Conservation (phyloP, 179 eudicot genomes). For the Amaranthus tricolor region DNA sequence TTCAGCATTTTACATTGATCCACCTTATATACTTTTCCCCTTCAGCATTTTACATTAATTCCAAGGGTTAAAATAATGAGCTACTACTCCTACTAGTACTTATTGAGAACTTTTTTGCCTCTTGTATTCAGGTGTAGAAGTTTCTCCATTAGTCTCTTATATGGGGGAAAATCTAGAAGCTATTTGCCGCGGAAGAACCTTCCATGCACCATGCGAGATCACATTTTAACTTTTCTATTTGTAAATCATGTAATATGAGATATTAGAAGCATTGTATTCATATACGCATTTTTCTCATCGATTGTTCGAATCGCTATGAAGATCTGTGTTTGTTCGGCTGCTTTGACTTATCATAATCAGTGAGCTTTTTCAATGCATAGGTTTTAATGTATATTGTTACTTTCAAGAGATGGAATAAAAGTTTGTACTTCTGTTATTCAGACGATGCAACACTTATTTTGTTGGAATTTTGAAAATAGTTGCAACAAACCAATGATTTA, state of each 20-base stretch:
- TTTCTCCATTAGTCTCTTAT: slow-evolving; percentile 91
- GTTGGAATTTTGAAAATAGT: too few species aligned
- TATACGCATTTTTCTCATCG: background rate
- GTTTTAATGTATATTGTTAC: background rate
- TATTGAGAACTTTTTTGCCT: background rate
- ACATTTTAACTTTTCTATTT: slow-evolving; percentile 42
- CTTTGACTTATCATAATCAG: background rate
- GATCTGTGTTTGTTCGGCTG: slow-evolving; percentile 1
- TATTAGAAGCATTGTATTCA: slow-evolving; percentile 8
- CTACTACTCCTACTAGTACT: background rate
- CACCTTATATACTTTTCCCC: background rate
- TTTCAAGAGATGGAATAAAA: too few species aligned
- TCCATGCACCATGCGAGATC: slow-evolving; percentile 97
- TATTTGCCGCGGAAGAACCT: slow-evolving; percentile 94
- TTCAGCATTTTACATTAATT: background rate
- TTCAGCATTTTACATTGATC: background rate
- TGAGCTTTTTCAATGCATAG: background rate
- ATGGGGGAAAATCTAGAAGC: slow-evolving; percentile 92
- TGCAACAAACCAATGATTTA: too few species aligned
- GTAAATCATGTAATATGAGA: slow-evolving; percentile 20
- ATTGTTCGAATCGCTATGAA: background rate
- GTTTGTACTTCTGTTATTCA: too few species aligned
- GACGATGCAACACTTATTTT: too few species aligned
- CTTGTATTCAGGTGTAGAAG: slow-evolving; percentile 70
- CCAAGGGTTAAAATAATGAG: background rate